Percentiles rank a stretch among this genome's conserved stretches.
Evolutionary conservation across 371 early-diverging fungal species (phyloP).

Genomic region (Zychaea mexicana): DNA sequence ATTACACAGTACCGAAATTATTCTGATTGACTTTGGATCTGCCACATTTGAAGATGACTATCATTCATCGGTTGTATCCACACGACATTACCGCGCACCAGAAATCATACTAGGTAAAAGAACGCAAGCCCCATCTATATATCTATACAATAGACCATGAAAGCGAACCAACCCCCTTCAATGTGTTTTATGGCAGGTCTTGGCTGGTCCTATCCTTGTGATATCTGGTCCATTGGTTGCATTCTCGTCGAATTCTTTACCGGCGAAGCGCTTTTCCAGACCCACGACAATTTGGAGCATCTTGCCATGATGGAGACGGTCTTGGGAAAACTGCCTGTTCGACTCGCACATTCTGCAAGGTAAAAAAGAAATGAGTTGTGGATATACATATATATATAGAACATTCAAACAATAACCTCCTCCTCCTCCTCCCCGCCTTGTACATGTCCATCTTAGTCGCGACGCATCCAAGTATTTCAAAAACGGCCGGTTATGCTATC

Average conservation of each 20-base stretch:
- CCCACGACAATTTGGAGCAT: constrained; percentile 86
- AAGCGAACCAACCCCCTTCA: too few species aligned
- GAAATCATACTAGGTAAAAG: constrained; percentile 94
- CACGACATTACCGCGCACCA: constrained; percentile 96
- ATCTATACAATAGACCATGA: not conserved
- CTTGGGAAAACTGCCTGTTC: constrained; percentile 55
- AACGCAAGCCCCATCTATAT: too few species aligned
- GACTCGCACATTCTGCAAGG: constrained; percentile 22
- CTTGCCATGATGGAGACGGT: constrained; percentile 77
- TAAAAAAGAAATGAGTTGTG: not conserved
- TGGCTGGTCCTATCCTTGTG: constrained; percentile 96
- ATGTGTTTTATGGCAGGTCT: too few species aligned
- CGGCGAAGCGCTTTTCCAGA: constrained; percentile 94
- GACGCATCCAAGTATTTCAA: constrained; percentile 63
- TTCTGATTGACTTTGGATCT: constrained; percentile 94
- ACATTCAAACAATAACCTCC: too few species aligned
- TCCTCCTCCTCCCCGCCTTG: not conserved
- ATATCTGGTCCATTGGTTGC: constrained; percentile 98
- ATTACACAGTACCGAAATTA: constrained; percentile 74
- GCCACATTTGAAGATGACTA: constrained; percentile 93
- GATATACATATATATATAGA: not conserved
- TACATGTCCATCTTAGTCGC: constrained; percentile 23
- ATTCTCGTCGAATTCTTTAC: constrained; percentile 95
- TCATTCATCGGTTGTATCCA: constrained; percentile 90
- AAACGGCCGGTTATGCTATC: constrained; percentile 65